Evolutionary conservation across 495 filamentous ascomycete species (phyloP).

Genomic region (Xanthoparmelia taractica): DNA sequence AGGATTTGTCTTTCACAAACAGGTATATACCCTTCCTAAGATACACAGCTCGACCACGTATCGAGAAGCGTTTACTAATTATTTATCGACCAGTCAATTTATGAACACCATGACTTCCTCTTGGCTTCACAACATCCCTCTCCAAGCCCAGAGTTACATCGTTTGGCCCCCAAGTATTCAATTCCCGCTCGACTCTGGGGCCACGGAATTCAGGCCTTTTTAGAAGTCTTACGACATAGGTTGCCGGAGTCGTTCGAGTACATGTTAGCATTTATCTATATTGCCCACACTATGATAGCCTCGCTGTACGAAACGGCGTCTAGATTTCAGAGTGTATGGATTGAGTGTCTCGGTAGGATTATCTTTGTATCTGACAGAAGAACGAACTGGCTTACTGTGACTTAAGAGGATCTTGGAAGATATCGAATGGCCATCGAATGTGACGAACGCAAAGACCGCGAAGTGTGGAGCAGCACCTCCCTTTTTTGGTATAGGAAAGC

Average conservation of each 20-base stretch:
- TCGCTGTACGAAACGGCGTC: constrained; percentile 44
- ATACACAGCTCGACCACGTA: neutral
- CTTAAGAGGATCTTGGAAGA: constrained; percentile 34
- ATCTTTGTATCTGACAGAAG: neutral
- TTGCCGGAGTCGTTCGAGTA: constrained; percentile 41
- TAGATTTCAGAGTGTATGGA: constrained; percentile 74
- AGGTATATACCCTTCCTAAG: constrained; percentile 2
- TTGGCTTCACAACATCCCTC: constrained; percentile 44
- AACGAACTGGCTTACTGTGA: neutral
- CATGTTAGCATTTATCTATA: constrained; percentile 46
- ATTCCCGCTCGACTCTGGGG: constrained; percentile 48
- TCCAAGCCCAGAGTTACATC: constrained; percentile 29
- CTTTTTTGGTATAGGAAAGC: constrained; percentile 75
- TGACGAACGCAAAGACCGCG: constrained; percentile 52
- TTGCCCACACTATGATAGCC: constrained; percentile 46
- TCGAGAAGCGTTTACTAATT: neutral
- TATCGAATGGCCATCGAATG: constrained; percentile 49
- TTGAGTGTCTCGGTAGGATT: constrained; percentile 57
- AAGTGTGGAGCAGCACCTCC: constrained; percentile 69
- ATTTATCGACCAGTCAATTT: constrained; percentile 22
- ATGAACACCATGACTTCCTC: constrained; percentile 25
- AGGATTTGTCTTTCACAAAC: constrained; percentile 36
- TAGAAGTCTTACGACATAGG: constrained; percentile 39
- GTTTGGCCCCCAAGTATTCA: constrained; percentile 36
- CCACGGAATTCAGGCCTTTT: constrained; percentile 43